Evolutionary conservation across 179 eudicot genomes (phyloP).

Genomic region (Sideroxylon spinosum): DNA sequence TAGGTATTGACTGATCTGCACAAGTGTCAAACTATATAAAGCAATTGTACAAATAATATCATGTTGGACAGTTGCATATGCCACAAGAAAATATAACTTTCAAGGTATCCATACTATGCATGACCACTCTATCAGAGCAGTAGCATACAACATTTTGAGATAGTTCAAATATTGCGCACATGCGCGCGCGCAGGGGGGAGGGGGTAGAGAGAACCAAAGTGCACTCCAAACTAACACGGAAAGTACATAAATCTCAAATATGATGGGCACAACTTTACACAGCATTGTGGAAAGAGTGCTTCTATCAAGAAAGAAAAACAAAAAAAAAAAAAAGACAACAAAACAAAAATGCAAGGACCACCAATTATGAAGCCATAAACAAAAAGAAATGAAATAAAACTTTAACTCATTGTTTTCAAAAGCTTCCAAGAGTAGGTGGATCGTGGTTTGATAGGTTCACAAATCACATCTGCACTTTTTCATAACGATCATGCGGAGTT

Average conservation of each 20-base stretch:
- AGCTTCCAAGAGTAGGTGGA: neutral
- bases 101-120: neutral
- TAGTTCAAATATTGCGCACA: no score
- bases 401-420: neutral
- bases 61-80: neutral
- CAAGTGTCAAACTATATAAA: slow-evolving; percentile 1
- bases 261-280: neutral
- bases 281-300: no score
- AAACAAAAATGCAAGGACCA: neutral
- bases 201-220: no score
- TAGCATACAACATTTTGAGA: no score
- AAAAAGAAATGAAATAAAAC: neutral
- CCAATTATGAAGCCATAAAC: neutral
- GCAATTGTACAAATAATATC: neutral
- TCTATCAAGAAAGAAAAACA: neutral
- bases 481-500: neutral
- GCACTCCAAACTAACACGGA: neutral
- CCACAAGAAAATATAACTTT: slow-evolving; percentile 1
- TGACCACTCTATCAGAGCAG: neutral
- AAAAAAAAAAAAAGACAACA: no score
- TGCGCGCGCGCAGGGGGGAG: no score
- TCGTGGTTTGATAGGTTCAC: neutral
- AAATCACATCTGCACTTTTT: neutral
- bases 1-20: slow-evolving; percentile 80
- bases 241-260: neutral